Percentiles rank a stretch among this genome's conserved stretches.
Evolutionary conservation across 352 stramenopile species (phyloP).

Genomic region (Achlya hypogyna): DNA sequence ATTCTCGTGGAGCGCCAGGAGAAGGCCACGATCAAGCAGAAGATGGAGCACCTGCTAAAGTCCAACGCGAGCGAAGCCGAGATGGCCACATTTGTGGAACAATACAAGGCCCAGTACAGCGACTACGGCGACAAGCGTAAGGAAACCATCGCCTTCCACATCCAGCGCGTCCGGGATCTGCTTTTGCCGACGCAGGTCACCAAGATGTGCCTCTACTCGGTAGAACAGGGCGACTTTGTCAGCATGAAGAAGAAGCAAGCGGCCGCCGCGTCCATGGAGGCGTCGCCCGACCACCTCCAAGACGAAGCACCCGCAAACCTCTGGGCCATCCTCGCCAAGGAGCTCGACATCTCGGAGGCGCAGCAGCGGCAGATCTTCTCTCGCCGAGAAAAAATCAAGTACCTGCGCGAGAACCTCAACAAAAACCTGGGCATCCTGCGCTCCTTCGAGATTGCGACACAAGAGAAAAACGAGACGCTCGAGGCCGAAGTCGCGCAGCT

Average conservation of each 20-base stretch:
- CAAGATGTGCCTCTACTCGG: constrained; percentile 66
- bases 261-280: constrained; percentile 31
- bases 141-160: constrained; percentile 65
- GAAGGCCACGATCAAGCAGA: constrained; percentile 70
- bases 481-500: constrained; percentile 57
- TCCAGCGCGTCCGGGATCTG: constrained; percentile 56
- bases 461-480: constrained; percentile 71
- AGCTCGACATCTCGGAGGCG: constrained; percentile 53
- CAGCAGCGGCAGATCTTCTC: constrained; percentile 62
- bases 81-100: constrained; percentile 67
- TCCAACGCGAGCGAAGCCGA: constrained; percentile 56
- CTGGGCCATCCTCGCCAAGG: constrained; percentile 60
- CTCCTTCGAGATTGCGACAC: constrained; percentile 55
- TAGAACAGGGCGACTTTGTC: constrained; percentile 60
- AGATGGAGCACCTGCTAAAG: constrained; percentile 69
- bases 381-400: constrained; percentile 44
- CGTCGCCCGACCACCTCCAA: constrained; percentile 23
- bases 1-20: constrained; percentile 61
- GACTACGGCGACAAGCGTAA: constrained; percentile 66
- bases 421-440: constrained; percentile 60
- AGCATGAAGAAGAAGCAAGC: constrained; percentile 36
- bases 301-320: constrained; percentile 50
- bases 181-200: constrained; percentile 69
- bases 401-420: constrained; percentile 56
- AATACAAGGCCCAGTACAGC: constrained; percentile 77